Evolutionary conservation across 2,329 filamentous ascomycete species (phyloP).

Genomic region (Xylaria sp.): DNA sequence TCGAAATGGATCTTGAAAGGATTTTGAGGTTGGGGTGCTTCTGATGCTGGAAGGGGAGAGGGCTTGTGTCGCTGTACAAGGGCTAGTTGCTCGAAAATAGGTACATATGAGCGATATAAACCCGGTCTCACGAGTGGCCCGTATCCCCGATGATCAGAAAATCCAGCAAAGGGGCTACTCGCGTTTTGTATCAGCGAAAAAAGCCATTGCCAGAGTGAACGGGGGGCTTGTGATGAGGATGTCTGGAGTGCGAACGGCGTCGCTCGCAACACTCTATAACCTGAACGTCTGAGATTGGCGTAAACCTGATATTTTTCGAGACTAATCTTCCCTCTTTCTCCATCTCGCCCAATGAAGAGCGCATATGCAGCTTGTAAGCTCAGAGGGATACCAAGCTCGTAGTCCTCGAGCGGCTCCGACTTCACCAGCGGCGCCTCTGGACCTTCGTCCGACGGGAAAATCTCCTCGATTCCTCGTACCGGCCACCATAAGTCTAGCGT

Average conservation of each 20-base stretch:
- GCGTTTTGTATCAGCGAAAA: conserved; percentile 55
- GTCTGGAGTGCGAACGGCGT: conserved; percentile 49
- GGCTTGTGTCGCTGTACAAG: conserved; percentile 78
- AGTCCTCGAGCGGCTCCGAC: conserved; percentile 52
- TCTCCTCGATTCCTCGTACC: conserved; percentile 58
- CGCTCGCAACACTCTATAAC: conserved; percentile 83
- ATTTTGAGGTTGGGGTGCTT: conserved; percentile 46
- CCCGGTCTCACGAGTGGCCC: conserved; percentile 71
- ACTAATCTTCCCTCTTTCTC: conserved; percentile 66
- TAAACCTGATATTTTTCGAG: conserved; percentile 91
- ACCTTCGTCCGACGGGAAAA: conserved; percentile 47
- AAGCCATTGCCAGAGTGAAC: conserved; percentile 63
- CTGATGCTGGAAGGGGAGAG: conserved; percentile 44
- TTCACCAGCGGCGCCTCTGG: conserved; percentile 44
- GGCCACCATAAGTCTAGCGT: conserved; percentile 91
- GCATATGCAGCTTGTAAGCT: conserved; percentile 92
- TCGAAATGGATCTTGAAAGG: conserved; percentile 82
- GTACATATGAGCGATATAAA: conserved; percentile 71
- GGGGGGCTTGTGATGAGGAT: conserved; percentile 33
- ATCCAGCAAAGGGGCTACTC: conserved; percentile 34
- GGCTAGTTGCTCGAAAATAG: conserved; percentile 80
- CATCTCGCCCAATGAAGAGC: conserved; percentile 78
- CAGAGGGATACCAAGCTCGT: conserved; percentile 78
- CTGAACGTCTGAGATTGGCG: conserved; percentile 80
- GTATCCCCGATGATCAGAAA: conserved; percentile 47